phyloP scores from a whole-genome alignment of 2,329 filamentous ascomycete species.

The Lachnellula willkommii region DNA sequence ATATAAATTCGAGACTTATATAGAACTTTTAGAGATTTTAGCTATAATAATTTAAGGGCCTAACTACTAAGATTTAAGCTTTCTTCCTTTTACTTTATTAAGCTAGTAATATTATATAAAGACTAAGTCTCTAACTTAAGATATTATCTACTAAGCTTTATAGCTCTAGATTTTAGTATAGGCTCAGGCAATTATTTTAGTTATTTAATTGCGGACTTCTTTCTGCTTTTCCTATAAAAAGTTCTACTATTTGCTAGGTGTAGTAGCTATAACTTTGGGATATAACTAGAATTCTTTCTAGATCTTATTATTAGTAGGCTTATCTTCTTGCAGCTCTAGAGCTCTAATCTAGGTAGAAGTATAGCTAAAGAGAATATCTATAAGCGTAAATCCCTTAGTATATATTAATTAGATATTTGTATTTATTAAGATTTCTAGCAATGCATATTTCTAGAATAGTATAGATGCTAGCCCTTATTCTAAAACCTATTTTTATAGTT shows the following conservation, averaged over 20 bases:
- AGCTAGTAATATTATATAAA: background rate
- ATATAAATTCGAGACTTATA: background rate
- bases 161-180: background rate
- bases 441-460: background rate
- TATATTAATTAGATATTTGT: too few species aligned
- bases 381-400: background rate
- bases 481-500: background rate
- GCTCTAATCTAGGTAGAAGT: background rate
- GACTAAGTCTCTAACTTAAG: background rate
- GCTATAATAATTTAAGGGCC: background rate
- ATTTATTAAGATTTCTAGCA: too few species aligned
- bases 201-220: too few species aligned
- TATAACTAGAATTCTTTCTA: too few species aligned
- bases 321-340: too few species aligned
- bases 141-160: background rate
- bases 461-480: background rate
- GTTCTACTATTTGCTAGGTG: too few species aligned
- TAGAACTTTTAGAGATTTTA: background rate
- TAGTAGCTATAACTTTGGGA: too few species aligned
- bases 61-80: background rate
- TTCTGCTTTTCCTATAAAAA: background rate
- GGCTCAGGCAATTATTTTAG: background rate
- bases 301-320: too few species aligned
- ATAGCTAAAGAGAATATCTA: background rate
- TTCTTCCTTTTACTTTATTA: background rate